Evolutionary conservation across 2,329 filamentous ascomycete genomes (phyloP).

Genomic region (Berkeleyomyces rouxiae): DNA sequence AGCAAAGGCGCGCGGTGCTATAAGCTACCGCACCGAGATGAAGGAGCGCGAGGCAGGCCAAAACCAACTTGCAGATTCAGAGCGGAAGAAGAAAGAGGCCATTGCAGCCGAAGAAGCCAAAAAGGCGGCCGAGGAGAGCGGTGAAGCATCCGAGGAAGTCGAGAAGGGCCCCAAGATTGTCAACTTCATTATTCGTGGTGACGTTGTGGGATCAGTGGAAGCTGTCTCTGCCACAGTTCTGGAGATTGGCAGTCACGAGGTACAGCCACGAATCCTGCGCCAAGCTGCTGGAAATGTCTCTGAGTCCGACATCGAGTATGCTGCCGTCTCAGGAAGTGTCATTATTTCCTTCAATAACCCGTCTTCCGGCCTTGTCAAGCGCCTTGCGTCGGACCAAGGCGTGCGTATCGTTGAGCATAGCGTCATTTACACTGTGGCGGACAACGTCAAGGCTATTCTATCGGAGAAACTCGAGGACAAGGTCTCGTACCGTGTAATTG

Average conservation of each 20-base stretch:
- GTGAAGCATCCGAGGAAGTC: constrained; percentile 22
- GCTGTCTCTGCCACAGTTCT: constrained; percentile 65
- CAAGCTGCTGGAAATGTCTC: constrained; percentile 61
- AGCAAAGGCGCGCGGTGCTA: constrained; percentile 58
- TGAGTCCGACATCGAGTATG: constrained; percentile 82
- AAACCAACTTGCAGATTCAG: constrained; percentile 64
- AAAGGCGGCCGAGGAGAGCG: constrained; percentile 20
- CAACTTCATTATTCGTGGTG: constrained; percentile 78
- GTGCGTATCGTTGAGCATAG: constrained; percentile 74
- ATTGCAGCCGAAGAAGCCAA: constrained; percentile 25
- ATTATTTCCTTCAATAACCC: constrained; percentile 77
- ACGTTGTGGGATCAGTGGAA: constrained; percentile 87
- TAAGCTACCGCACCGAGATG: constrained; percentile 59
- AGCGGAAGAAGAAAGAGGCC: constrained; percentile 43
- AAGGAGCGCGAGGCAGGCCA: constrained; percentile 57
- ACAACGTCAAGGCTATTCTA: constrained; percentile 53
- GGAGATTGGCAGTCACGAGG: constrained; percentile 70
- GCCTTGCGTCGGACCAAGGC: constrained; percentile 50
- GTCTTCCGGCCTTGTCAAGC: constrained; percentile 49
- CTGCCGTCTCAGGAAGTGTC: constrained; percentile 55
- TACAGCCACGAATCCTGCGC: constrained; percentile 59
- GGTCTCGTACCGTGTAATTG: constrained; percentile 54
- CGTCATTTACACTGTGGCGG: constrained; percentile 66
- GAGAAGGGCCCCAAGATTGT: constrained; percentile 33
- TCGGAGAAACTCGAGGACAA: constrained; percentile 51